Conservation (phyloP, 331 rosid species). For the Acacia concinna region DNA sequence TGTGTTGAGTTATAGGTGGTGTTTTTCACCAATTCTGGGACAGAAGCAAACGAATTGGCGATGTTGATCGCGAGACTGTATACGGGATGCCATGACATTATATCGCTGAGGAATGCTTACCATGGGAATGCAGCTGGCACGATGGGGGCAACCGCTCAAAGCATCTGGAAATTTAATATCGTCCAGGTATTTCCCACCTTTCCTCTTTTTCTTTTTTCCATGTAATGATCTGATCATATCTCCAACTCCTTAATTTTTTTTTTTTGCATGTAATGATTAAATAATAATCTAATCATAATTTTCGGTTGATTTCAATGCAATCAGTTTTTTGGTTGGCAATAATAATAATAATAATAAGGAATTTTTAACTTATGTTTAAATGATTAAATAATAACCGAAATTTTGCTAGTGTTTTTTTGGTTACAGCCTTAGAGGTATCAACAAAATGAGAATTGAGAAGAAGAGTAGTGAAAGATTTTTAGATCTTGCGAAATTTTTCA, state of each 20-base stretch:
- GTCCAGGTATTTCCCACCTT: conserved; percentile 52
- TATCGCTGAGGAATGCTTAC: conserved; percentile 84
- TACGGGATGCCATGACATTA: conserved; percentile 82
- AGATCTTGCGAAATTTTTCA: neutral
- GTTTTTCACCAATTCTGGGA: conserved; percentile 93
- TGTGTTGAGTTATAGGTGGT: conserved; percentile 52
- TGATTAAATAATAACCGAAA: neutral
- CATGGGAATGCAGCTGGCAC: conserved; percentile 93
- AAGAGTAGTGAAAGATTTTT: neutral
- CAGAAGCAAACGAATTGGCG: conserved; percentile 98
- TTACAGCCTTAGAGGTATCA: neutral
- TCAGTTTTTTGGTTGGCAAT: too few relatives aligned
- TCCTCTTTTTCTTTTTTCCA: too few relatives aligned
- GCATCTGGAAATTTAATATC: conserved; percentile 80
- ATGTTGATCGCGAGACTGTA: conserved; percentile 72
- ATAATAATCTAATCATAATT: neutral
- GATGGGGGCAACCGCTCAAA: conserved; percentile 95
- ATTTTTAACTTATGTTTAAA: neutral
- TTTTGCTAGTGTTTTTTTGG: neutral
- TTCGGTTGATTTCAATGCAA: too few relatives aligned
- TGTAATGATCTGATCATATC: too few relatives aligned
- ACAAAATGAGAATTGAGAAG: neutral
- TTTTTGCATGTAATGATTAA: neutral
- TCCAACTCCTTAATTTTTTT: too few relatives aligned
- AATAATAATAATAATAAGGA: too few relatives aligned